Evolutionary conservation across 2,329 filamentous ascomycete species (phyloP), one percentile per base, ranked within the genome.

Genomic region (Aureobasidium sp.): DNA sequence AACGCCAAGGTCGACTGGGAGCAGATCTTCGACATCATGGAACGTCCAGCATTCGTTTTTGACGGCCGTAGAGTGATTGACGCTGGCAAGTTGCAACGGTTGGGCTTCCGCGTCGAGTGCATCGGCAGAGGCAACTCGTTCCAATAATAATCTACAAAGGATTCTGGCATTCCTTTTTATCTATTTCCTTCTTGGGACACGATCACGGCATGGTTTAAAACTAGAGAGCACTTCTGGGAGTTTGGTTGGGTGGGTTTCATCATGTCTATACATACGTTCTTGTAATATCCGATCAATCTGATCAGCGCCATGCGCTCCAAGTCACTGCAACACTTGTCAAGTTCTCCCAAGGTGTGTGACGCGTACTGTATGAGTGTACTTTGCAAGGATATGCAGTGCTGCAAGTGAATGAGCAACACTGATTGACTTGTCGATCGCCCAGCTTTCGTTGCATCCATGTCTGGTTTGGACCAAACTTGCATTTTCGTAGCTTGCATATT

Each of bases 31-130:
- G 57, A 51, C 26, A 59, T 65, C 32, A 75, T 75, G 72, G 67
- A 69, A 36, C 64, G 67, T 36, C 73, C 73, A 13, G 67, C 68
- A 62, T 71, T 72, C 23, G 68, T 75, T 23, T 75, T 75, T 61
- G 73, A 75, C 53, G 73, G 73, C 10, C 64, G 73, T 23, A 72
- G 72, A 34, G 68, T 75, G n/a, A 68, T 75, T 41, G 70, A 74
- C 62, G 63, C 64, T 4, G 62, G 63, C 37, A 69, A 68, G 62
- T 66, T 75, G 37, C 68, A 69, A 37, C 57, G 59, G 17, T 59
- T 75, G n/a, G 73, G 72, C 13, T 75, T 75, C 67, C 67, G 67
- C 2, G 72, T 75, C 52, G 70, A 73, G 62, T 68, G 67, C 56
- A 72, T 75, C 57, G 73, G 72, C 29, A 59, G 39, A 42, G 53